phyloP scores from a whole-genome alignment of 495 filamentous ascomycete genomes.

The Geoglossum glabrum region DNA sequence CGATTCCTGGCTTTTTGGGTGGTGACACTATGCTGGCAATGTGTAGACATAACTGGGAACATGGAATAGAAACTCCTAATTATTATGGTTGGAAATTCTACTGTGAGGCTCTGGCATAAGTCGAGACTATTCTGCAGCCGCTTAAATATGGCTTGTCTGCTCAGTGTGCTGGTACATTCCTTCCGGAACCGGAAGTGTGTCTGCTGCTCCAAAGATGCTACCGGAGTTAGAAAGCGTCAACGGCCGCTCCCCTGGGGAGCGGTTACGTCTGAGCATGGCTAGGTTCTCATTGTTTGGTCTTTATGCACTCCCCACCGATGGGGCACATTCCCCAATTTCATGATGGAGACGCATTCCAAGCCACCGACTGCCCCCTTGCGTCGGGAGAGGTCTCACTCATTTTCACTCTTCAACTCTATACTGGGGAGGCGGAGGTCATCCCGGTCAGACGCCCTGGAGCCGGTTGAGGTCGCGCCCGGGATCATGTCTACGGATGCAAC shows the following conservation, averaged over 20 bases:
- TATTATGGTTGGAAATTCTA: too few species aligned
- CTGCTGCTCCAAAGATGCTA: not conserved
- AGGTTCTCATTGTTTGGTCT: too few species aligned
- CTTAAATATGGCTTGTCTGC: too few species aligned
- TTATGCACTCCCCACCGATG: not conserved
- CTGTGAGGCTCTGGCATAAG: too few species aligned
- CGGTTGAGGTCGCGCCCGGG: not conserved
- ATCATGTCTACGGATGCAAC: not conserved
- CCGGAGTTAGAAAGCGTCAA: not conserved
- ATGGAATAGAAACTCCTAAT: not conserved
- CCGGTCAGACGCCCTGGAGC: not conserved
- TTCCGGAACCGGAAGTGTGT: not conserved
- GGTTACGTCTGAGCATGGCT: not conserved
- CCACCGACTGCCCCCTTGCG: not conserved
- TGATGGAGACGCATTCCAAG: not conserved
- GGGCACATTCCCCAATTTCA: not conserved
- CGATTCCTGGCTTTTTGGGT: too few species aligned
- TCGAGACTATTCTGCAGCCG: too few species aligned
- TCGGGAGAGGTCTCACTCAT: not conserved
- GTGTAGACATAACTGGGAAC: not conserved
- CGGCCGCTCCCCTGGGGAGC: not conserved
- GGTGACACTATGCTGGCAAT: not conserved
- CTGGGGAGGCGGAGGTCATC: not conserved
- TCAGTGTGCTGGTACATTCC: not conserved
- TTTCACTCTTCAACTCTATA: not conserved